These are phyloP conservation scores for Epichloe scottii DNA, from an alignment of 2,329 filamentous ascomycete genomes.

Conservation along the genomic window DNA sequence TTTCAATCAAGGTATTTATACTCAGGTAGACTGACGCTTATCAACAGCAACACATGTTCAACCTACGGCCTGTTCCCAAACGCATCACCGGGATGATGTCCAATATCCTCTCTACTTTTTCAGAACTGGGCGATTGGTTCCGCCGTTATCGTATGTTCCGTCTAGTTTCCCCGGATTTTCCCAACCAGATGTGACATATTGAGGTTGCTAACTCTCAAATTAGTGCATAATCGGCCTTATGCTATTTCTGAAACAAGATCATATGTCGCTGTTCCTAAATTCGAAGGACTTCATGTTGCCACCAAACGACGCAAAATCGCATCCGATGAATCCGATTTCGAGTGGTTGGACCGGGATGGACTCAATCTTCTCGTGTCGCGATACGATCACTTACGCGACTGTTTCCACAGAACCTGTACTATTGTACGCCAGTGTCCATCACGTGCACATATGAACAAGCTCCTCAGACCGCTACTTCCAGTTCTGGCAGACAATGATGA, in stretches of 20 bases:
- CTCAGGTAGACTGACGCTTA: background rate
- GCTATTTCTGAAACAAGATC: conserved; percentile 14
- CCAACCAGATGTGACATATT: background rate
- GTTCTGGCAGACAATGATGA: conserved; percentile 11
- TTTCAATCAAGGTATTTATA: background rate
- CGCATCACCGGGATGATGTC: conserved; percentile 19
- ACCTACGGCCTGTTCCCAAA: conserved; percentile 9
- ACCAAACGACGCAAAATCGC: conserved; percentile 17
- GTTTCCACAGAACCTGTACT: conserved; percentile 11
- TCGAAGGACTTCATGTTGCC: conserved; percentile 9
- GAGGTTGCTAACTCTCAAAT: background rate
- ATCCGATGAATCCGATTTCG: conserved; percentile 9
- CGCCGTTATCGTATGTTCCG: conserved; percentile 12
- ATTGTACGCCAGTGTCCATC: conserved; percentile 8
- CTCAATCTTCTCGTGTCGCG: conserved; percentile 12
- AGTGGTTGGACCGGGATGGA: conserved; percentile 15
- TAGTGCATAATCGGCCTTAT: conserved; percentile 11
- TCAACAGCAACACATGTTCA: conserved; percentile 13
- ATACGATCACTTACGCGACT: conserved; percentile 13
- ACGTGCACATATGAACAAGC: conserved; percentile 15
- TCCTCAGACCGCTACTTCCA: conserved; percentile 12
- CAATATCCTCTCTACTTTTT: conserved; percentile 13
- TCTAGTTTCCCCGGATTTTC: background rate
- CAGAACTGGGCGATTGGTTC: conserved; percentile 15
- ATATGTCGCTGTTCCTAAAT: conserved; percentile 6